Conservation (phyloP, 2,329 filamentous ascomycete species). For the Ophiostoma himal-ulmi region DNA sequence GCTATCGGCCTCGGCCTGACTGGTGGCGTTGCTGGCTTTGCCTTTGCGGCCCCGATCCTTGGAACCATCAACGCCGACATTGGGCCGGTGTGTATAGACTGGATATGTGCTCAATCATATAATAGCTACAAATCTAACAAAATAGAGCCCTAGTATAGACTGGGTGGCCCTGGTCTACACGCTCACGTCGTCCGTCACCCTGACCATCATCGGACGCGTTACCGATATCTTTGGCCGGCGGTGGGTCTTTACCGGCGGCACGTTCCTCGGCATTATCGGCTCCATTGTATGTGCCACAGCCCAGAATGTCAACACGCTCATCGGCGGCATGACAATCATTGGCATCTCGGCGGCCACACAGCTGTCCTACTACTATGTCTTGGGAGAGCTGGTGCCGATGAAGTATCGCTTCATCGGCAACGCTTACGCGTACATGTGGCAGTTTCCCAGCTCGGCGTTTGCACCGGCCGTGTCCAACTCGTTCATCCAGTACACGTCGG, state of each 20-base stretch:
- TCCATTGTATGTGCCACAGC: constrained; percentile 36
- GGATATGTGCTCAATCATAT: neutral
- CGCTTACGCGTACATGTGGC: constrained; percentile 33
- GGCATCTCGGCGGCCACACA: constrained; percentile 36
- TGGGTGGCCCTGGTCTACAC: constrained; percentile 33
- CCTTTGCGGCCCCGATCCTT: constrained; percentile 27
- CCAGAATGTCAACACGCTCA: constrained; percentile 34
- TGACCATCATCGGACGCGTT: constrained; percentile 30
- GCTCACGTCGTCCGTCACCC: constrained; percentile 30
- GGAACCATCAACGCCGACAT: constrained; percentile 23
- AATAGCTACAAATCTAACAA: neutral
- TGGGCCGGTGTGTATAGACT: constrained; percentile 16
- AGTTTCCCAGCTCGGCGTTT: constrained; percentile 31
- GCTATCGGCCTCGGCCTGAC: constrained; percentile 26
- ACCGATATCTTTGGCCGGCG: constrained; percentile 31
- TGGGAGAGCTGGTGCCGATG: constrained; percentile 38
- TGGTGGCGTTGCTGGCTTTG: constrained; percentile 31
- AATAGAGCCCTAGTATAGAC: constrained; percentile 27
- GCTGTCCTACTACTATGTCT: constrained; percentile 35
- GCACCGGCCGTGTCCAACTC: constrained; percentile 30
- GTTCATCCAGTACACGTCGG: constrained; percentile 29
- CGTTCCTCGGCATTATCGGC: constrained; percentile 35
- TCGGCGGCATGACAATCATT: constrained; percentile 35
- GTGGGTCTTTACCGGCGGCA: constrained; percentile 31
- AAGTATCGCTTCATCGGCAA: constrained; percentile 34